Conservation (phyloP, 1,284 basidiomycete species). For the Marasmius tenuissimus region DNA sequence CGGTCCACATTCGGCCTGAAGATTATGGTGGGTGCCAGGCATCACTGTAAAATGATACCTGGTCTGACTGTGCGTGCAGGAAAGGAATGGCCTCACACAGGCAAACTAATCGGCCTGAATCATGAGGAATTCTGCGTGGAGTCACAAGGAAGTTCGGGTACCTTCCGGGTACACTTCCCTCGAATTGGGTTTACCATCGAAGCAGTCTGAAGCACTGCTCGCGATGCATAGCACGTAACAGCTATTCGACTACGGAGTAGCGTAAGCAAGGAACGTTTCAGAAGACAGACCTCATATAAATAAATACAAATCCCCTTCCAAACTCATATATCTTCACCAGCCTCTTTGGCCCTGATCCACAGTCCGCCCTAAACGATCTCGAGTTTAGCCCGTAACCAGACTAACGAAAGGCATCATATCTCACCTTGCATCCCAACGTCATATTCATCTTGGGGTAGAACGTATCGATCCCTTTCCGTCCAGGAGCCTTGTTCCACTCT, state of each 20-base stretch:
- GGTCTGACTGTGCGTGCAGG: neutral
- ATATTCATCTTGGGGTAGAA: conserved; percentile 53
- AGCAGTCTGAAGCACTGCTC: neutral
- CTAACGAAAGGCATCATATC: conserved; percentile 22
- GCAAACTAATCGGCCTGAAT: conserved; percentile 50
- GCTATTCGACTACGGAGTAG: no score
- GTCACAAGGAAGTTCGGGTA: conserved; percentile 35
- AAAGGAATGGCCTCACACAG: conserved; percentile 32
- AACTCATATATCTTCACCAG: neutral
- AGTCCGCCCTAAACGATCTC: conserved; percentile 12
- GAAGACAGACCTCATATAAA: neutral
- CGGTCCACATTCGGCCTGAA: conserved; percentile 45
- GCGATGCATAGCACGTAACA: no score
- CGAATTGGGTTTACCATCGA: conserved; percentile 35
- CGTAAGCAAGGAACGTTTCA: neutral
- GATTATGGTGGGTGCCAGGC: conserved; percentile 42
- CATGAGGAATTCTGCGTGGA: conserved; percentile 52
- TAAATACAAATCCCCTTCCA: neutral
- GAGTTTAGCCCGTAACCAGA: neutral
- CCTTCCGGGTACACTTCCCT: conserved; percentile 54
- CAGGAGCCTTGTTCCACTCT: conserved; percentile 41
- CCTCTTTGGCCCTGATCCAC: conserved; percentile 15
- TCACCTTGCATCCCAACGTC: conserved; percentile 51
- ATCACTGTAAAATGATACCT: neutral
- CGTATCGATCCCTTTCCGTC: conserved; percentile 46